These are phyloP conservation scores for Diaporthe destruens DNA, from an alignment of 2,329 filamentous ascomycete genomes.

Conservation along the genomic window DNA sequence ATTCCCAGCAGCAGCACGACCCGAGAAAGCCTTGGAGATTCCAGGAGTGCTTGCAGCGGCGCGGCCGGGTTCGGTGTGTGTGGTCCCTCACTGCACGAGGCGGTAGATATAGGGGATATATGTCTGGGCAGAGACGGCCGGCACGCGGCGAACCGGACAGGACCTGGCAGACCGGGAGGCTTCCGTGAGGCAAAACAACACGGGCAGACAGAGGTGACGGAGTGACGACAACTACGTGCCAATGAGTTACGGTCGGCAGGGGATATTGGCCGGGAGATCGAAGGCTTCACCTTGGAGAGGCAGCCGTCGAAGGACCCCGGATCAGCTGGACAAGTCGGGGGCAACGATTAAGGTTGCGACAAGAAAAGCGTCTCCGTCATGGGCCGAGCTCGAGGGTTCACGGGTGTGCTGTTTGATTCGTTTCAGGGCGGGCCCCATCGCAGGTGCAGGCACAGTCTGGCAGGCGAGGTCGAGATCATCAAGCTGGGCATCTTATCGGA, in stretches of 20 bases:
- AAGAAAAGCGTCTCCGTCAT: conserved; percentile 24
- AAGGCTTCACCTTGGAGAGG: conserved; percentile 10
- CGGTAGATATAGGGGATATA: conserved; percentile 12
- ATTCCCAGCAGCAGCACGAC: not conserved
- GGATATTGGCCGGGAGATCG: not conserved
- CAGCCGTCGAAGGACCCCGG: conserved; percentile 3
- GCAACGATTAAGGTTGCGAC: conserved; percentile 23
- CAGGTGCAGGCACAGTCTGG: conserved; percentile 5
- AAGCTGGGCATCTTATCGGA: conserved; percentile 22
- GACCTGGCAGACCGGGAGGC: conserved; percentile 18
- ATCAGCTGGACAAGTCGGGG: not conserved
- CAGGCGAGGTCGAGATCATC: conserved; percentile 16
- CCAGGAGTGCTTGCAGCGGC: conserved; percentile 7
- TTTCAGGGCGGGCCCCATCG: conserved; percentile 25
- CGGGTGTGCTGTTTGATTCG: conserved; percentile 15
- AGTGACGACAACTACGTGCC: conserved; percentile 13
- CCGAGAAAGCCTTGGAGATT: not conserved
- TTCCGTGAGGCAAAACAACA: conserved; percentile 7
- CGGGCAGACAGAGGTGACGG: not conserved
- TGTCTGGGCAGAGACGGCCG: conserved; percentile 14
- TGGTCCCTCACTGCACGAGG: not conserved
- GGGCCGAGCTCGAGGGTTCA: conserved; percentile 21
- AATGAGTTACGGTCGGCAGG: conserved; percentile 1
- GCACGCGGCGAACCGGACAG: not conserved
- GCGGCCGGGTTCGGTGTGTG: not conserved